Base-by-base conservation (phyloP, 768 basidiomycete genomes). In the Galerina sulciceps region DNA sequence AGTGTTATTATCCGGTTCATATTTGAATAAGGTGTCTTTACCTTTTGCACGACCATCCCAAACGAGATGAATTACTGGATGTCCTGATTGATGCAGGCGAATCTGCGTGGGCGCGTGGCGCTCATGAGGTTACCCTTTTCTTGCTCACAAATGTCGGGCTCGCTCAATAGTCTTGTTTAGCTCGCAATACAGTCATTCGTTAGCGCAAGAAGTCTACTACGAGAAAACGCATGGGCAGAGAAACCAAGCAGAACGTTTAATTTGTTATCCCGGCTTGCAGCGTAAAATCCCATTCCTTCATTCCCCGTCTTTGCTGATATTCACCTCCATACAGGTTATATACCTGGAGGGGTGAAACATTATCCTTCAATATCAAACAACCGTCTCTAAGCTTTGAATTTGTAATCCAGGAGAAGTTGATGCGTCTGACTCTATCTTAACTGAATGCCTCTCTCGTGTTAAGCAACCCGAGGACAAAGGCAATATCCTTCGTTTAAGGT, bases 31-130 rank as follows among this genome's bases (percentile, higher is more conserved):
- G 88, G 52, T 90, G 89, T 73, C 73, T 89, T 23, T 76, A 80
- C 6, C 74, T 91, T 34, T 71, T 91, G 14, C 81, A 81, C 17
- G 85, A 85, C 26, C 83, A 88, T 64, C 76, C 83, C 0, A 84
- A 83, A 62, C 80, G 86, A 45, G 86, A 85, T 50, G 85, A 86
- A 61, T 67, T 89, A 20, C 68, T 89, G 26, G 76, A 82, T 55
- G 80, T 87, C 22, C 74, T 90, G 9, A 81, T 88, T 17, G 83
- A 88, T 51, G 88, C 89, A 18, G 89, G 87, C 1, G 86, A 89
- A 64, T 85, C 87, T 37, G 87, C 90, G 5, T 85, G 86, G 78
- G 80, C 83, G 8, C 80, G 88, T 51, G 90, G 90, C 20, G 90
- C 90, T 36, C 89, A 90, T 66, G 90, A 91, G 77, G 88, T 11